A percentile compares a stretch with the other conserved stretches of the same genome.
Evolutionary conservation across 2,329 filamentous ascomycete genomes (phyloP).

Genomic region (Diatrype stigma): DNA sequence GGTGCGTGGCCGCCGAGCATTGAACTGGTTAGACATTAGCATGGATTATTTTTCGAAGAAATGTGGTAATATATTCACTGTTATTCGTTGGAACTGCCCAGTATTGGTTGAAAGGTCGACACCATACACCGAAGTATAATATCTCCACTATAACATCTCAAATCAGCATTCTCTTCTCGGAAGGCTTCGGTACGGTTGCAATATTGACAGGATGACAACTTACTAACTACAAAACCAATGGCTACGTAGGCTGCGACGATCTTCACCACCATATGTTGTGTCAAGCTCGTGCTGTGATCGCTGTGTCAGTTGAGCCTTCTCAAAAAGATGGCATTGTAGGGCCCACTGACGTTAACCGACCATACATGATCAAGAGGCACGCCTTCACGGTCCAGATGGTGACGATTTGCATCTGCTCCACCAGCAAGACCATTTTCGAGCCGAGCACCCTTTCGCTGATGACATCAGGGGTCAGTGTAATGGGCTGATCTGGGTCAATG

Average conservation of each 20-base stretch:
- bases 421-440: slow-evolving; percentile 59
- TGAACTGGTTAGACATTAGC: slow-evolving; percentile 35
- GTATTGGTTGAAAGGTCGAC: slow-evolving; percentile 51
- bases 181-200: too few species aligned
- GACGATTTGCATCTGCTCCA: slow-evolving; percentile 59
- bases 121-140: slow-evolving; percentile 48
- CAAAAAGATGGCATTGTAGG: not conserved
- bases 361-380: slow-evolving; percentile 55
- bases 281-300: slow-evolving; percentile 37
- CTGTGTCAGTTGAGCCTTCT: not conserved
- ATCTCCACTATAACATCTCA: slow-evolving; percentile 34
- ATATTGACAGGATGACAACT: not conserved
- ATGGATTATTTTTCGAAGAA: slow-evolving; percentile 1
- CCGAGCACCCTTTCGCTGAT: slow-evolving; percentile 42
- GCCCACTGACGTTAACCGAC: slow-evolving; percentile 44
- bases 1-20: slow-evolving; percentile 53
- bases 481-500: slow-evolving; percentile 44
- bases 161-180: not conserved
- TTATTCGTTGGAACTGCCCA: slow-evolving; percentile 53
- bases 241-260: slow-evolving; percentile 43
- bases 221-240: slow-evolving; percentile 41
- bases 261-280: slow-evolving; percentile 44
- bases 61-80: slow-evolving; percentile 28
- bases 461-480: slow-evolving; percentile 40
- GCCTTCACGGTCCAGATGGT: slow-evolving; percentile 53